These are phyloP conservation scores for Solanum sitiens DNA, from an alignment of 257 asterid species.

Conservation along the genomic window DNA sequence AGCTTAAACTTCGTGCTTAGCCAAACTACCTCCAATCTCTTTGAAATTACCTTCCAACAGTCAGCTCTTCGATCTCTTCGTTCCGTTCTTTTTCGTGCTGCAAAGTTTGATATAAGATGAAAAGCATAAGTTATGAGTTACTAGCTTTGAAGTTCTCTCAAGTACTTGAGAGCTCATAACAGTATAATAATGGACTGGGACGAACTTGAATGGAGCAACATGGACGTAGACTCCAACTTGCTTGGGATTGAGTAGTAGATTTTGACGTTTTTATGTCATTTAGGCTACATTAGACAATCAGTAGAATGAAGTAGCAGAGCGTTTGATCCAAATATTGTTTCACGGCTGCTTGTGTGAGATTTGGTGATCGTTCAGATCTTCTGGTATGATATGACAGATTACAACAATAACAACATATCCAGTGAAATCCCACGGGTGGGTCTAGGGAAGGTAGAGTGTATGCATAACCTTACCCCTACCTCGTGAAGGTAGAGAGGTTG, in stretches of 20 bases:
- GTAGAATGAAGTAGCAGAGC: neutral
- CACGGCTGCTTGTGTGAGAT: neutral
- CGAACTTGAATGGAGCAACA: neutral
- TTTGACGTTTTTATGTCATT: neutral
- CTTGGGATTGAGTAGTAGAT: neutral
- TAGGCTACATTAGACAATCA: neutral
- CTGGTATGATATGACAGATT: neutral
- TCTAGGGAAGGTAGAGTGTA: neutral
- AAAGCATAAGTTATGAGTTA: neutral
- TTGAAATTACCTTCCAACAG: neutral
- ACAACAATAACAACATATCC: neutral
- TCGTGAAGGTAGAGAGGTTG: neutral
- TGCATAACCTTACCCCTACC: neutral
- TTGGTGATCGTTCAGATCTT: neutral
- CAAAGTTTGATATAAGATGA: neutral
- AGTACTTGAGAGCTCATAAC: neutral
- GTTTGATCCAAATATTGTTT: neutral
- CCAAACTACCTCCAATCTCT: neutral
- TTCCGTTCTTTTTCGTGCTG: conserved; percentile 28
- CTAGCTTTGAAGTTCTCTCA: neutral
- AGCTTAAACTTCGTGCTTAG: neutral
- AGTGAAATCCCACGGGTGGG: neutral
- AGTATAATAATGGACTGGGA: neutral
- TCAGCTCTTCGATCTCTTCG: conserved; percentile 10
- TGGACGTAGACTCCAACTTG: neutral